Base-by-base conservation (phyloP, 352 stramenopile genomes). In the Phytophthora vignae region DNA sequence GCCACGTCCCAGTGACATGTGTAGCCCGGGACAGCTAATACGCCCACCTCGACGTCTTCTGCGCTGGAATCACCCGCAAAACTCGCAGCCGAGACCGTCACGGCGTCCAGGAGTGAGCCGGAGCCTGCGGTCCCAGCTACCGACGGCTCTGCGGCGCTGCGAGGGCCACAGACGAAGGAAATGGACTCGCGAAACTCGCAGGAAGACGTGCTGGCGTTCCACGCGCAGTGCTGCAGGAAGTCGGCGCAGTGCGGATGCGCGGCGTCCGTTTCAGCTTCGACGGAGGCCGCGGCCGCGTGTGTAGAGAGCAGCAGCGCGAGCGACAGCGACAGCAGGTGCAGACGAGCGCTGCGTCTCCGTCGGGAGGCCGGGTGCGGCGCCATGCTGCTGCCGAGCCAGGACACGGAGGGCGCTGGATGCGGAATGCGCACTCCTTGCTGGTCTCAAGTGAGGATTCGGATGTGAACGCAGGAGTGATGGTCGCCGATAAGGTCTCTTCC, bases 1-100 rank as follows among this genome's bases (percentile, higher is more conserved):
- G 84, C 74, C 53, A 93, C 64, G 60, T 91, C 84, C 84, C 83
- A 91, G 36, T 73, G 78, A n/a, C 86, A 93, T 3, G 72, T 67
- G 29, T 72, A 85, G 4, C 72, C 79, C n/a, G 55, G 38, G 2
- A 82, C 63, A 36, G 66, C 61, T 21, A 58, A 53, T 17, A 54
- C 49, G 4, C 38, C 54, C 12, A 14, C 55, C 2, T 55, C 69
- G 29, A 17, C 55, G 33, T 65, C 55, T 3, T 55, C 69, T 19
- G 21, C 55, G 21, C 62, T 29, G 7, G 33, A 27, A 38, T 66
- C 62, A 8, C 50, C 48, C 31, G n/a, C 17, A 11, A 67, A 67
- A n/a, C 64, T 71, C 10, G 55, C 52, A 22, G 31, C 49, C 14
- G 60, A 65, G 5, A 48, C 38, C 5, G 17, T 17, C 6, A 17